Evolutionary conservation across 116 monocot species (phyloP), one percentile per base, ranked within the genome.

Genomic region (Papilionanthe hybrid): DNA sequence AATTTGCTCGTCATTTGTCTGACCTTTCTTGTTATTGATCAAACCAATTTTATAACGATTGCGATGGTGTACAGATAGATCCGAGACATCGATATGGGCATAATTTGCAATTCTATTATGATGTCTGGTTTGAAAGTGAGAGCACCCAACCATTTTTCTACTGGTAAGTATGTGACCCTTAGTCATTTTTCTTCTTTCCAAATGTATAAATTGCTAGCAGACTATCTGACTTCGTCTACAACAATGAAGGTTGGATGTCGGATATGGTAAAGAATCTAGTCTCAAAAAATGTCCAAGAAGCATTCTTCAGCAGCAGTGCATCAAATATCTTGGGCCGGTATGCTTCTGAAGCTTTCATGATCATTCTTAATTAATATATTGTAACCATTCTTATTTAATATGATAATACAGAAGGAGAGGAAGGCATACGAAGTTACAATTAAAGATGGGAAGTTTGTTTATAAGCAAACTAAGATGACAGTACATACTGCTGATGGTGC

Each of bases 251-350:
- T 73, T 95, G 85, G 95, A 95, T 77, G 63, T 92, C 6, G 95
- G 95, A 25, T 88, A 88, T 78, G 95, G 95, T 5, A 92, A 89
- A 89, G 93, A 95, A 67, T 79, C 87, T 13, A 89, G 84, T 80
- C 83, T 88, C 56, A 91, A 89, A 32, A 89, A 86, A 66, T 95
- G 95, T 58, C 78, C 95, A 27, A 89, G 93, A 78, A 80, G 18
- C 75, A 89, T 77, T 58, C 93, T 95, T 84, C 95, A 93, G 43
- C 83, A 89, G 9, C 89, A 95, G 47, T 95, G 85, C 81, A 84
- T 95, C 79, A 88, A 87, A 67, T 95, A 93, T 77, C 95, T 95
- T 28, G 95, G 91, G 55, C 93, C 91, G 78, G 95, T 95, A 89
- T 27, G 68, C 9, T 71, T 77, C 44, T 72, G 53, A 28, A 76